Conservation (phyloP, 2,329 filamentous ascomycete genomes). For the Penicillium sp. region DNA sequence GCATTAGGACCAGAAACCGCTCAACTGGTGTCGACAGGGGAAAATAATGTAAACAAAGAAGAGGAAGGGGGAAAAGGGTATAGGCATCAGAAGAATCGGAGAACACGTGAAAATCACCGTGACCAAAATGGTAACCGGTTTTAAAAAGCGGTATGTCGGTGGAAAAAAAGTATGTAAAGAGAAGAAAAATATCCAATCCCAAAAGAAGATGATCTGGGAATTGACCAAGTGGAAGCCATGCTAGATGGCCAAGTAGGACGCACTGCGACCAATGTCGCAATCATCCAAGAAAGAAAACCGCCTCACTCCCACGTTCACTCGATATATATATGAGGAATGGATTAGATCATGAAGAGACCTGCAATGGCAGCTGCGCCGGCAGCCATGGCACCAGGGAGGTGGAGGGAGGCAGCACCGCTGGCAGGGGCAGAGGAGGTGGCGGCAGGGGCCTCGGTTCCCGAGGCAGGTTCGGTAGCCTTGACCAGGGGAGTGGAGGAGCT, state of each 20-base stretch:
- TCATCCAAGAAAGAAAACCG: constrained; percentile 13
- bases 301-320: neutral
- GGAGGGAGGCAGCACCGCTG: constrained; percentile 23
- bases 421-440: constrained; percentile 10
- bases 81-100: constrained; percentile 7
- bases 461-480: constrained; percentile 15
- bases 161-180: constrained; percentile 5
- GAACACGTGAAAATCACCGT: constrained; percentile 6
- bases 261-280: constrained; percentile 2
- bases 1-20: neutral
- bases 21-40: constrained; percentile 2
- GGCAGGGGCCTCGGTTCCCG: neutral
- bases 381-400: constrained; percentile 28
- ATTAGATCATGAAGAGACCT: constrained; percentile 36
- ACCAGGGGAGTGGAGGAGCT: constrained; percentile 22
- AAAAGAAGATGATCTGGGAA: neutral
- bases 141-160: neutral
- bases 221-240: constrained; percentile 3
- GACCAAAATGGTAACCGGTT: neutral
- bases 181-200: neutral
- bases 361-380: constrained; percentile 33
- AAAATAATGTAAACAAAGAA: neutral
- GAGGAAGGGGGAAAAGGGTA: constrained; percentile 12
- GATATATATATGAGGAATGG: neutral
- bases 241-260: constrained; percentile 4